These are phyloP conservation scores for Cytospora piceicola DNA, from an alignment of 2,329 filamentous ascomycete genomes.

Conservation along the genomic window DNA sequence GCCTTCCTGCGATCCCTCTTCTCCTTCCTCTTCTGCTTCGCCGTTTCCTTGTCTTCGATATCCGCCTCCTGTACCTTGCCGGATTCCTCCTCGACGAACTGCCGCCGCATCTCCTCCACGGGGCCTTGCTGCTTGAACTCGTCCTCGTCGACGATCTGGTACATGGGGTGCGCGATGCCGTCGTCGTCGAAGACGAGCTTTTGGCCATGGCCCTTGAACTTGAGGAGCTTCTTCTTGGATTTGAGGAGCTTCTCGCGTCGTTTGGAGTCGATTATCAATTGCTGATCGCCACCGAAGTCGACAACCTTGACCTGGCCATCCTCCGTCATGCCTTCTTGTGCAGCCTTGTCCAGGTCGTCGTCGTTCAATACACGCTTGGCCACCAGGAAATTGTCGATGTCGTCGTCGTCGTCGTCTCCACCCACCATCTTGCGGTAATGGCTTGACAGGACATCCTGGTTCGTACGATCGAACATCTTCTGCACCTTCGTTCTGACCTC, in stretches of 20 bases:
- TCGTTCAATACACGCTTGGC: slow-evolving; percentile 86
- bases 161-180: slow-evolving; percentile 80
- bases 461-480: slow-evolving; percentile 95
- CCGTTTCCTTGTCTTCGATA: slow-evolving; percentile 78
- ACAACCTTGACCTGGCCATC: slow-evolving; percentile 61
- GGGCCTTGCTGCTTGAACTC: slow-evolving; percentile 76
- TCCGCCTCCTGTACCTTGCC: slow-evolving; percentile 75
- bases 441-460: slow-evolving; percentile 92
- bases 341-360: slow-evolving; percentile 61
- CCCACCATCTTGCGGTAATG: slow-evolving; percentile 88
- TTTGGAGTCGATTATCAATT: slow-evolving; percentile 88
- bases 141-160: slow-evolving; percentile 85
- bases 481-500: slow-evolving; percentile 93
- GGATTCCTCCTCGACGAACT: slow-evolving; percentile 78
- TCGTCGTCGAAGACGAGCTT: slow-evolving; percentile 94
- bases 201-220: slow-evolving; percentile 83
- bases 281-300: slow-evolving; percentile 67
- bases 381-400: slow-evolving; percentile 80
- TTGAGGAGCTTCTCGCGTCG: slow-evolving; percentile 93
- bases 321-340: slow-evolving; percentile 45
- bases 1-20: slow-evolving; percentile 76
- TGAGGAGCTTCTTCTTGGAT: slow-evolving; percentile 91
- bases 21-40: slow-evolving; percentile 76
- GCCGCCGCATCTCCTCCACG: slow-evolving; percentile 73
- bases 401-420: slow-evolving; percentile 52